phyloP scores from a whole-genome alignment of 2,329 filamentous ascomycete genomes.

The Geosmithia flava region DNA sequence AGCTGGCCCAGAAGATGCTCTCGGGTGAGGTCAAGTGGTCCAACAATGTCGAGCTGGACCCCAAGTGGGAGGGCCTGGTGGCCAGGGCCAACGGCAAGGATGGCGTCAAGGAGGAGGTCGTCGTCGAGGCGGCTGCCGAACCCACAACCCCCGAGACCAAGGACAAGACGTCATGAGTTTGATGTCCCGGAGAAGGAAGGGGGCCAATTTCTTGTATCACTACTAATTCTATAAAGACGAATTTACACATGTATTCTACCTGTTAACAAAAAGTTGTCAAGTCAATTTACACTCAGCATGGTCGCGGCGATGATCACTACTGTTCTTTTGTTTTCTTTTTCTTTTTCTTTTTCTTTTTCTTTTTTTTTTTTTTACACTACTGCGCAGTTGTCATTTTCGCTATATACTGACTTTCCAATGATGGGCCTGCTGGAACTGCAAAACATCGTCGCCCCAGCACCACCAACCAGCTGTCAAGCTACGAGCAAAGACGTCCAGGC shows the following conservation, averaged over 20 bases:
- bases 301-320: background rate
- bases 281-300: background rate
- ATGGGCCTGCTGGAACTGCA: constrained; percentile 52
- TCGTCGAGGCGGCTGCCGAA: background rate
- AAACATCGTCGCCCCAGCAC: constrained; percentile 63
- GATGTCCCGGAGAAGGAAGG: background rate
- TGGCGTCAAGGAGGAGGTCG: background rate
- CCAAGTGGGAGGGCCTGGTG: constrained; percentile 28
- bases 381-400: no score
- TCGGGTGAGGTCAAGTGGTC: constrained; percentile 50
- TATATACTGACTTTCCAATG: constrained; percentile 26
- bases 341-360: background rate
- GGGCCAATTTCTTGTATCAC: background rate
- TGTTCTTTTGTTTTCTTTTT: background rate
- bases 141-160: background rate
- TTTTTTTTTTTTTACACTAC: background rate
- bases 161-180: background rate
- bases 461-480: constrained; percentile 66
- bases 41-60: constrained; percentile 30
- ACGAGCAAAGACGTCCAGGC: constrained; percentile 67
- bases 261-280: background rate
- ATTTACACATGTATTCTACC: background rate
- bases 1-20: constrained; percentile 47
- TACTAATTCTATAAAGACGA: background rate
- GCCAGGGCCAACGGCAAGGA: constrained; percentile 8